A percentile compares a stretch with the other conserved stretches of the same genome.
phyloP scores from a whole-genome alignment of 2,329 filamentous ascomycete species.

The Meredithiella fracta region DNA sequence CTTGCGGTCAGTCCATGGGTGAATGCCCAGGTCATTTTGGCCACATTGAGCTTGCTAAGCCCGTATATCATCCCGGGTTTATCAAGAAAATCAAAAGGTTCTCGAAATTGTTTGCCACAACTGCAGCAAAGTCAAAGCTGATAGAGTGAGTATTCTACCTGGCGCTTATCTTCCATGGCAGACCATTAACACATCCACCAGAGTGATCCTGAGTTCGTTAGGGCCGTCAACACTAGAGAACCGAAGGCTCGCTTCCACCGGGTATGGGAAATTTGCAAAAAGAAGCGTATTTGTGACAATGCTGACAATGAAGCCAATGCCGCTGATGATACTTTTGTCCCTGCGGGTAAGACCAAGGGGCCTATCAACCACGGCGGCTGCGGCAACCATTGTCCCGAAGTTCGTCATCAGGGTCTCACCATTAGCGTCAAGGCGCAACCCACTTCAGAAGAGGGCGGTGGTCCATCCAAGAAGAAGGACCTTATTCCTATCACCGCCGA shows the following conservation, averaged over 20 bases:
- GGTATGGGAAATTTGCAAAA: constrained; percentile 85
- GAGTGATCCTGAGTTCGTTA: constrained; percentile 69
- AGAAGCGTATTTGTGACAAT: constrained; percentile 69
- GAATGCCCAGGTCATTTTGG: constrained; percentile 97
- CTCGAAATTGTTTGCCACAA: constrained; percentile 98
- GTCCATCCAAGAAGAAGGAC: constrained; percentile 46
- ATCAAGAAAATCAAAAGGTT: constrained; percentile 99
- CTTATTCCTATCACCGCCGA: constrained; percentile 71
- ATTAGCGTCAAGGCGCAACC: constrained; percentile 52
- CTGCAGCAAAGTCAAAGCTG: constrained; percentile 92
- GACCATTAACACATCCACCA: constrained; percentile 39
- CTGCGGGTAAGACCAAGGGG: constrained; percentile 36
- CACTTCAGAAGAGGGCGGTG: constrained; percentile 31
- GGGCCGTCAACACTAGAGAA: constrained; percentile 71
- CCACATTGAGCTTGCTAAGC: constrained; percentile 92
- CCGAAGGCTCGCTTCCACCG: constrained; percentile 87
- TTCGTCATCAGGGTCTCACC: constrained; percentile 73
- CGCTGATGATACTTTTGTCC: constrained; percentile 52
- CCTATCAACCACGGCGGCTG: constrained; percentile 65
- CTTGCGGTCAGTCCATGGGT: constrained; percentile 86
- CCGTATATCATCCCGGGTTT: constrained; percentile 89
- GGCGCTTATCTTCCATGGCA: constrained; percentile 20
- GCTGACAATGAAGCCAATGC: constrained; percentile 54
- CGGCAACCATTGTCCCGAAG: constrained; percentile 75
- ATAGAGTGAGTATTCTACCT: constrained; percentile 61